A percentile compares a stretch with the other conserved stretches of the same genome.
Conservation (phyloP, 345 rosid genomes). For the Eucalyptus pumila region DNA sequence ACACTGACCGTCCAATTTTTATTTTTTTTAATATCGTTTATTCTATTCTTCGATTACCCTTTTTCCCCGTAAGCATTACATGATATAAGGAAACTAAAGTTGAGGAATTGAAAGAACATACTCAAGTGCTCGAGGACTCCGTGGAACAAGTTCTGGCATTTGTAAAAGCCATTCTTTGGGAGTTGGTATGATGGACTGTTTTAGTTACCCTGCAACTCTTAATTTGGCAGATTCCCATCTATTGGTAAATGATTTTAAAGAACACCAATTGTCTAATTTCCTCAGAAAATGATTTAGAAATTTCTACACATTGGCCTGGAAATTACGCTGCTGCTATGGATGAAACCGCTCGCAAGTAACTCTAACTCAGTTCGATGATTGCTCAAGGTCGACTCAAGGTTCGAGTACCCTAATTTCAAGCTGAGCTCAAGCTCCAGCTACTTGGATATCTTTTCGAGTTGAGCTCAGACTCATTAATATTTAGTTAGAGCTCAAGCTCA, state of each 20-base stretch:
- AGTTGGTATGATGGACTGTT: neutral
- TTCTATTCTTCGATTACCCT: neutral
- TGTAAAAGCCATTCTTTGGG: neutral
- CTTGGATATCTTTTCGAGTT: neutral
- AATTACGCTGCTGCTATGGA: neutral
- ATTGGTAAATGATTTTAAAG: neutral
- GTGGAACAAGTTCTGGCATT: neutral
- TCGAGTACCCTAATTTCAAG: neutral
- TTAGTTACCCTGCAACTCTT: neutral
- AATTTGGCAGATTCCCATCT: neutral
- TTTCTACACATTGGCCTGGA: neutral
- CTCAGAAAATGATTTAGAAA: neutral
- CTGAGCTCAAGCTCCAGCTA: neutral
- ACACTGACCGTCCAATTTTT: neutral
- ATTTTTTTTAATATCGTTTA: neutral
- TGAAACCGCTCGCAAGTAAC: neutral
- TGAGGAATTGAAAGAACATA: neutral
- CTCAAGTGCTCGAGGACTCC: neutral
- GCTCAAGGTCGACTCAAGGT: neutral
- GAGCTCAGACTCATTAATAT: neutral
- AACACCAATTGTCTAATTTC: neutral
- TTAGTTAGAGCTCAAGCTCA: neutral
- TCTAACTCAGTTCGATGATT: neutral
- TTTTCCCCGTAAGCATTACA: neutral
- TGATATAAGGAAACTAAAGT: neutral